These are phyloP conservation scores for Solanum chaucha DNA, from an alignment of 257 asterid genomes.

Conservation along the genomic window DNA sequence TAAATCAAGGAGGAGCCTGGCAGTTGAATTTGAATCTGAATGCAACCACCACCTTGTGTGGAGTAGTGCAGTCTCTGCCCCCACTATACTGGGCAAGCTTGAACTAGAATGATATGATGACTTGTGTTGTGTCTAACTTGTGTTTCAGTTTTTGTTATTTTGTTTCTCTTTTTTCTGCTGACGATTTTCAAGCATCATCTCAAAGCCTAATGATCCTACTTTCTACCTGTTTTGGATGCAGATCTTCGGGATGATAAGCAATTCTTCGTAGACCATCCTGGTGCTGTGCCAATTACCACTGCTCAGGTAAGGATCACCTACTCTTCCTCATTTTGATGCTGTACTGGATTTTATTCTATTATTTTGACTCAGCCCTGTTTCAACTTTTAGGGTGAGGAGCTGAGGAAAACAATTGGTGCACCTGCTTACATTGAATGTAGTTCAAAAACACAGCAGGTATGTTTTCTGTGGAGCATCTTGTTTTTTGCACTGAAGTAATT, in stretches of 20 bases:
- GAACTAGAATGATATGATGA: neutral
- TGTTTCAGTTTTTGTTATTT: neutral
- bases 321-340: neutral
- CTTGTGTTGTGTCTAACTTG: neutral
- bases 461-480: neutral
- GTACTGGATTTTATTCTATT: neutral
- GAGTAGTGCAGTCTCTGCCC: neutral
- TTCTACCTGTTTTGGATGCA: slow-evolving; percentile 14
- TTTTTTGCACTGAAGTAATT: neutral
- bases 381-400: slow-evolving; percentile 58
- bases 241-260: slow-evolving; percentile 97
- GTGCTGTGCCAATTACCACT: slow-evolving; percentile 76
- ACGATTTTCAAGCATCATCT: neutral
- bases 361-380: neutral
- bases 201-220: neutral
- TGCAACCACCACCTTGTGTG: neutral
- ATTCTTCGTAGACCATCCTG: slow-evolving; percentile 83
- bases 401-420: slow-evolving; percentile 44
- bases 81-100: neutral
- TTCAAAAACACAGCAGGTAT: slow-evolving; percentile 66
- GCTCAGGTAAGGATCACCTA: slow-evolving; percentile 49
- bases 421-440: slow-evolving; percentile 71
- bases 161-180: neutral
- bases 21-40: neutral
- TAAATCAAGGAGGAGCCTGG: neutral